Evolutionary conservation across 768 basidiomycete genomes (phyloP).

Genomic region (Tephrocybe sp.): DNA sequence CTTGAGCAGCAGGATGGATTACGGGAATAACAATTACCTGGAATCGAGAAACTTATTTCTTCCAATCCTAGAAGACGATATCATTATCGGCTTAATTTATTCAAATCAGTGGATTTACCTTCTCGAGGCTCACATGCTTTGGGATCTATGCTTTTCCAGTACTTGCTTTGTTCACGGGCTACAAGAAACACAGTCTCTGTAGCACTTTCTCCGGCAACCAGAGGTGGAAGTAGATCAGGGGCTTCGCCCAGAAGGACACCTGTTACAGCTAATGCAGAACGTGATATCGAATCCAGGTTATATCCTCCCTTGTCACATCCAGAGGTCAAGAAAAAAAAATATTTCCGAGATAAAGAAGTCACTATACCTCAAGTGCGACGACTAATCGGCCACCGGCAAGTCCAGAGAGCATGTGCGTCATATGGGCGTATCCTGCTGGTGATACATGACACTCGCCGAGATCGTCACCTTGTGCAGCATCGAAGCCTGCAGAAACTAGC

Average conservation of each 20-base stretch:
- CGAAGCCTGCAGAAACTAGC: constrained; percentile 95
- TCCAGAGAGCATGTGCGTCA: constrained; percentile 95
- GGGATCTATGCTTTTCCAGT: constrained; percentile 87
- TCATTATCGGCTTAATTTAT: background rate
- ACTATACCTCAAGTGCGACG: constrained; percentile 86
- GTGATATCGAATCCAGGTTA: constrained; percentile 85
- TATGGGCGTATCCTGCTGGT: constrained; percentile 93
- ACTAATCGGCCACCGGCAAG: constrained; percentile 88
- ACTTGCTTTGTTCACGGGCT: constrained; percentile 82
- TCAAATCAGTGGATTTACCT: constrained; percentile 41
- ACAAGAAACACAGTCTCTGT: constrained; percentile 92
- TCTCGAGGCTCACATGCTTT: constrained; percentile 82
- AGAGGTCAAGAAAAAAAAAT: constrained; percentile 1
- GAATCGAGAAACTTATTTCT: constrained; percentile 63
- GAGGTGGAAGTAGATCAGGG: constrained; percentile 70
- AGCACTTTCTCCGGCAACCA: constrained; percentile 76
- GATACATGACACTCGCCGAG: constrained; percentile 91
- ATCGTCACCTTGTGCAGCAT: constrained; percentile 91
- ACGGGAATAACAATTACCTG: constrained; percentile 43
- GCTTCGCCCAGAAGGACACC: constrained; percentile 87
- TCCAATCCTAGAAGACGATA: constrained; percentile 50
- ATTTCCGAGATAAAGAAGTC: background rate
- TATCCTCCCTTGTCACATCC: constrained; percentile 80
- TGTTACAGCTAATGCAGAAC: constrained; percentile 85
- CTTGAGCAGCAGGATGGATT: constrained; percentile 6